phyloP scores from a whole-genome alignment of 176 grass and related monocot genomes.

The Musa schizocarpa region DNA sequence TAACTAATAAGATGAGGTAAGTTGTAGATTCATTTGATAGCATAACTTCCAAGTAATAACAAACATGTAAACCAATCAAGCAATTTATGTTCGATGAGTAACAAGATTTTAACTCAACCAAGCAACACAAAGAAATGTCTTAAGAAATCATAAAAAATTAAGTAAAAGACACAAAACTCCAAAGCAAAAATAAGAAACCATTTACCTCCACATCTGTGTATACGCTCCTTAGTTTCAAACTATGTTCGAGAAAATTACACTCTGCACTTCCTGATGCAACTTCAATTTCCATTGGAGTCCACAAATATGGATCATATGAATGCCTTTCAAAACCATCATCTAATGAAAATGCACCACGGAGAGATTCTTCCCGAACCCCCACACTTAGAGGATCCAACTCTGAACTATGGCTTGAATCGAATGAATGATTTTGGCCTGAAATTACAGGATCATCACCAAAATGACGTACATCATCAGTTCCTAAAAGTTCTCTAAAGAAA shows the following conservation, averaged over 20 bases:
- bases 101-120: neutral
- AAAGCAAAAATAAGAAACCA: slow-evolving; percentile 21
- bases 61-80: neutral
- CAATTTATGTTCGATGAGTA: neutral
- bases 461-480: slow-evolving; percentile 33
- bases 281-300: slow-evolving; percentile 72
- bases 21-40: too few relatives aligned
- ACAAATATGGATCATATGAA: slow-evolving; percentile 58
- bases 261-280: slow-evolving; percentile 68
- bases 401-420: neutral
- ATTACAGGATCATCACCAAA: slow-evolving; percentile 16
- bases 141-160: neutral
- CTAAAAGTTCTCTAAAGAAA: slow-evolving; percentile 48
- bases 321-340: slow-evolving; percentile 9
- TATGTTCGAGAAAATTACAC: slow-evolving; percentile 56
- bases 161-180: neutral
- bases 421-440: slow-evolving; percentile 17
- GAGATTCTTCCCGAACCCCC: slow-evolving; percentile 8
- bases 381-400: neutral
- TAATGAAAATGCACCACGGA: neutral
- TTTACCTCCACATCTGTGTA: slow-evolving; percentile 85
- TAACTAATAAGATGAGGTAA: too few relatives aligned
- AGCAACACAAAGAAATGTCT: neutral
- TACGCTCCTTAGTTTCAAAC: slow-evolving; percentile 77
- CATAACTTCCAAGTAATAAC: too few relatives aligned